Base-by-base conservation (phyloP, 2,329 filamentous ascomycete genomes). In the Phialocephala subalpina region DNA sequence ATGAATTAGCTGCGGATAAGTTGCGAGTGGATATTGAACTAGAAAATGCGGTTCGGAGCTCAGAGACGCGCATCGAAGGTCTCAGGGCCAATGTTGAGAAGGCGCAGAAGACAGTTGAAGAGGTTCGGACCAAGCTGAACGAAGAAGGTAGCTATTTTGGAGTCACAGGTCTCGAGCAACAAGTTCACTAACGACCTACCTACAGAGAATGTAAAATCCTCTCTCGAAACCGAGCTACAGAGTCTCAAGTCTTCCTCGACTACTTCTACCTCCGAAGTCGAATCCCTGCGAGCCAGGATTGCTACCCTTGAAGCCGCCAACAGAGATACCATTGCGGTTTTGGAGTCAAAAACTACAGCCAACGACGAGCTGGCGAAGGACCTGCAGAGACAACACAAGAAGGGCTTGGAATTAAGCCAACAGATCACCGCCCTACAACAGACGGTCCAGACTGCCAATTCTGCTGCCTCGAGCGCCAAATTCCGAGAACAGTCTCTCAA, bases 401-500 rank as follows among this genome's bases (percentile, higher is more conserved):
- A 97, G 77, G 92, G 92, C 52, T 83, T 97, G 60, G 90, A 93
- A 69, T 85, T 97, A 18, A 90, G 91, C 71, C 93, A 94, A 70
- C 92, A 98, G 75, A 85, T 97, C 58, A 90, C 92, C 0, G 81
- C 86, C 18, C 84, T 97, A 0, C 94, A 98, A 76, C 93, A 97
- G 76, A 88, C 90, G 27, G 87, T 94, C 20, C 95, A 98, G 77
- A 86, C 89, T 52, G 90, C 94, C 27, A 92, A 94, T 77, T 92
- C 92, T 29, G 87, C 92, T 27, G 88, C 91, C 1, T 93, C 90
- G 47, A 93, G 89, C 65, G 89, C 94, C 68, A 97, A 94, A 74
- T 97, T 97, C 82, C 90, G 92, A 69, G 94, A 97, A 77, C 93
- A 97, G 76, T 92, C 90, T 35, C 82, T 98, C 14, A 90, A 96